A percentile compares a stretch with the other conserved stretches of the same genome.
Evolutionary conservation across 2,329 filamentous ascomycete genomes (phyloP).

Genomic region (Plectosphaerella plurivora): DNA sequence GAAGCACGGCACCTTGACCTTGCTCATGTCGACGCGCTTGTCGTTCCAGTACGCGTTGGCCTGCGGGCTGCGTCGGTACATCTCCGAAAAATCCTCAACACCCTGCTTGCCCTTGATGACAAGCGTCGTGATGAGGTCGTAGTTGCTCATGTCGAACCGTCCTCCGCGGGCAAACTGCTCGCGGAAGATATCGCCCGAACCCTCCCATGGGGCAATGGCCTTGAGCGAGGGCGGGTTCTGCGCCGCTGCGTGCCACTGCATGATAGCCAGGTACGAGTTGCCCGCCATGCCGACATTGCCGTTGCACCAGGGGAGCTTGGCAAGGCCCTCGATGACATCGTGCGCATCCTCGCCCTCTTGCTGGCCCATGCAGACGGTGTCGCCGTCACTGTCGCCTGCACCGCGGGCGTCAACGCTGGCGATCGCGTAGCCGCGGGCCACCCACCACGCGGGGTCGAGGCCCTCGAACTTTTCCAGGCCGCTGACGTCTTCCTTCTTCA

Average conservation of each 20-base stretch:
- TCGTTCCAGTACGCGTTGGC: constrained; percentile 30
- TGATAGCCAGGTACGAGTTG: constrained; percentile 20
- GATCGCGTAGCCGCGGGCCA: constrained; percentile 25
- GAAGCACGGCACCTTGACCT: constrained; percentile 28
- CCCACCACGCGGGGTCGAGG: constrained; percentile 20
- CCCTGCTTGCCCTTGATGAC: constrained; percentile 26
- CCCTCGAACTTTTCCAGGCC: constrained; percentile 20
- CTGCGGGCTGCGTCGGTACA: constrained; percentile 29
- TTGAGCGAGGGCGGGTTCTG: constrained; percentile 14
- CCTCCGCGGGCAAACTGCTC: constrained; percentile 41
- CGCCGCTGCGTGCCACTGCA: constrained; percentile 17
- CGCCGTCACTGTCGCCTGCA: constrained; percentile 18
- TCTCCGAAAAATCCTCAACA: constrained; percentile 35
- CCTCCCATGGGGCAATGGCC: constrained; percentile 35
- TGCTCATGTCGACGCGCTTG: constrained; percentile 28
- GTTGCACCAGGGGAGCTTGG: constrained; percentile 23
- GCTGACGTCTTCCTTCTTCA: constrained; percentile 13
- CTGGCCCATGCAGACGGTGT: constrained; percentile 19
- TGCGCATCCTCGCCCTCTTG: constrained; percentile 21
- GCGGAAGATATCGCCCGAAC: constrained; percentile 38
- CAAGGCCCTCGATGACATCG: constrained; percentile 21
- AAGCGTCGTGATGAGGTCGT: constrained; percentile 33
- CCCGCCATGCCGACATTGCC: constrained; percentile 25
- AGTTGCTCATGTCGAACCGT: constrained; percentile 31
- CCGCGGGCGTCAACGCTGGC: constrained; percentile 28